Percentiles rank a stretch among this genome's conserved stretches.
These are phyloP conservation scores for peach (Prunus persica) DNA, from an alignment of 306 rosid genomes.

Conservation along the genomic window Prunus_persica_NCBIv2 NC_034009.1:38104501-38105000, in stretches of 20 bases:
- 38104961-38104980: constrained; percentile 22
- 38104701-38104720: neutral
- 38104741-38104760: neutral
- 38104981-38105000: neutral
- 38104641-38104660: constrained; percentile 14
- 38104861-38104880: constrained; percentile 11
- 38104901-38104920: neutral
- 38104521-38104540: no score
- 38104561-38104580: constrained; percentile 52
- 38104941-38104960: constrained; percentile 16
- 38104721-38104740: neutral
- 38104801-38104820: constrained; percentile 6
- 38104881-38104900: neutral
- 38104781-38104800: neutral
- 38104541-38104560: constrained; percentile 52
- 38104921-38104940: constrained; percentile 20
- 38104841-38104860: constrained; percentile 8
- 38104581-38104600: constrained; percentile 65
- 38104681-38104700: neutral
- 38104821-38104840: constrained; percentile 8
- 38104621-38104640: constrained; percentile 14
- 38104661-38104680: neutral
- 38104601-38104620: constrained; percentile 30
- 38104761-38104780: constrained; percentile 1
- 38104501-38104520: no score